These are phyloP conservation scores for Sphaerobolus stellatus DNA, from an alignment of 1,284 basidiomycete genomes.

Conservation along the genomic window DNA sequence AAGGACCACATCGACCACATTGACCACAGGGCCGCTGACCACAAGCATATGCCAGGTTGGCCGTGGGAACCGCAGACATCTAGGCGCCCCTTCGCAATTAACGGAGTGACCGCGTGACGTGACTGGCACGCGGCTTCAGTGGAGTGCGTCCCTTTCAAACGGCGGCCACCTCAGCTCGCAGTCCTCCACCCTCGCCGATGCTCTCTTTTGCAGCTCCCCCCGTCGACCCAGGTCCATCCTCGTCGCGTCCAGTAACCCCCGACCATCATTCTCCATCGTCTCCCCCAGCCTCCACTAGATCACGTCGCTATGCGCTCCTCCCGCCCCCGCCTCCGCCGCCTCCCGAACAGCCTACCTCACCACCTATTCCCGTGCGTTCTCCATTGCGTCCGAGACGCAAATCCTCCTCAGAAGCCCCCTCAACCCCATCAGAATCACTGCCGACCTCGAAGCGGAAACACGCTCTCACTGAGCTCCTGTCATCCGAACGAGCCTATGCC, in stretches of 20 bases:
- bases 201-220: constrained; percentile 1
- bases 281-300: not conserved
- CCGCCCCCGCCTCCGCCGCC: constrained; percentile 4
- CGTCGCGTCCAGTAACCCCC: not conserved
- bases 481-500: constrained; percentile 85
- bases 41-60: too few relatives aligned
- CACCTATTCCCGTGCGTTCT: constrained; percentile 8
- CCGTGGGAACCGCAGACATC: too few relatives aligned
- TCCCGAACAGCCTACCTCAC: not conserved
- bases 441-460: constrained; percentile 74
- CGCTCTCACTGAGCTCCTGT: constrained; percentile 79
- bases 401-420: not conserved
- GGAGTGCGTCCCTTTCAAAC: not conserved
- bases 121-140: too few relatives aligned
- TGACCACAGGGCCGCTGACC: too few relatives aligned
- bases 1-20: too few relatives aligned
- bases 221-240: not conserved
- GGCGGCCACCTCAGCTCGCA: not conserved
- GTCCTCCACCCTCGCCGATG: not conserved
- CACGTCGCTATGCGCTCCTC: constrained; percentile 9
- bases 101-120: too few relatives aligned
- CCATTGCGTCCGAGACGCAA: constrained; percentile 3
- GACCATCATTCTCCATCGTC: not conserved
- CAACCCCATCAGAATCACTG: not conserved
- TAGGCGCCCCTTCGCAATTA: too few relatives aligned